phyloP scores from a whole-genome alignment of 495 filamentous ascomycete species.

The Neurospora intermedia region DNA sequence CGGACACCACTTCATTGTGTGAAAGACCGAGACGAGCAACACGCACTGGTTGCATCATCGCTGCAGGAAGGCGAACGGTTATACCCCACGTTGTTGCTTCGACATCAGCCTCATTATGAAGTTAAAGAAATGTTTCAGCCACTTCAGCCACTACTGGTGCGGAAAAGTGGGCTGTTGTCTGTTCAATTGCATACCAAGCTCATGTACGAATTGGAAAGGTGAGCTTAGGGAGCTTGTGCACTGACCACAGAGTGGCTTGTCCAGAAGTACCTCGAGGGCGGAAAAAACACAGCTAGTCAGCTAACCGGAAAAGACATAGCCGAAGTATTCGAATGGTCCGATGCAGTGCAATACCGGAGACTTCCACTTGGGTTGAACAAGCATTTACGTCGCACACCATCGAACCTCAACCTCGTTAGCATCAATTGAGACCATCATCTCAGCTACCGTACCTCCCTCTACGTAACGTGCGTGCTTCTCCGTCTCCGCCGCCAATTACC shows the following conservation, averaged over 20 bases:
- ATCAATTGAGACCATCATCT: conserved; percentile 17
- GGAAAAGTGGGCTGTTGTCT: neutral
- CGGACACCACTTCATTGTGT: neutral
- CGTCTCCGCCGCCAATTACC: conserved; percentile 11
- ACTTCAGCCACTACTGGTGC: neutral
- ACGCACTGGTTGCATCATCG: neutral
- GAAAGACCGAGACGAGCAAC: neutral
- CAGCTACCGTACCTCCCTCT: conserved; percentile 10
- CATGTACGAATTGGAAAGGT: neutral
- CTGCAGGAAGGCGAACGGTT: neutral
- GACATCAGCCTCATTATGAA: neutral
- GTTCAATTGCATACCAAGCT: neutral
- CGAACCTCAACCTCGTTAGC: conserved; percentile 9
- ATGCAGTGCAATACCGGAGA: conserved; percentile 19
- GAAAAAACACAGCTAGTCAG: conserved; percentile 6
- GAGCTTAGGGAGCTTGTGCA: neutral
- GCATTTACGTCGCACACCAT: conserved; percentile 5
- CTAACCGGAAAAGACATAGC: conserved; percentile 16
- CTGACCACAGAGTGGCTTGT: neutral
- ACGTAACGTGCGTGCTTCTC: conserved; percentile 9
- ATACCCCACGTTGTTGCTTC: neutral
- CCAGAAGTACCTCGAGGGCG: conserved; percentile 1
- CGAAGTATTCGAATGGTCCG: conserved; percentile 19
- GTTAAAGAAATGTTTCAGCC: neutral
- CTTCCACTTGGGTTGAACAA: neutral